phyloP scores from a whole-genome alignment of 495 filamentous ascomycete genomes.

The Hypoxylon intermedium region DNA sequence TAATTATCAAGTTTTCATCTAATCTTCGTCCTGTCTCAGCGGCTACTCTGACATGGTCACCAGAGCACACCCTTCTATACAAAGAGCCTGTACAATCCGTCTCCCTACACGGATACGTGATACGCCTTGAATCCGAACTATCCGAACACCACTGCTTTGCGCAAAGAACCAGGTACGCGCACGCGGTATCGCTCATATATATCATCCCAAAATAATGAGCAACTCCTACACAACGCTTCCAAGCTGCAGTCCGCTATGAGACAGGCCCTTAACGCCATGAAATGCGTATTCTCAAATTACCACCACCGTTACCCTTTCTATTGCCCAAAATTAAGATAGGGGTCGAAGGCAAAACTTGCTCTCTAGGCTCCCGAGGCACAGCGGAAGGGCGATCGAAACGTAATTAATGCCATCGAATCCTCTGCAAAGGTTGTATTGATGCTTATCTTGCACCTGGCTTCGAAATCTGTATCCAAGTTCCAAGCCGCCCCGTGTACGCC shows the following conservation, averaged over 20 bases:
- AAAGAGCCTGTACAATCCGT: no score
- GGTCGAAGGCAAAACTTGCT: not conserved
- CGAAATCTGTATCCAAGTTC: no score
- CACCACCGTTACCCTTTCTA: conserved; percentile 5
- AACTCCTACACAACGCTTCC: not conserved
- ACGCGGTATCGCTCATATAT: not conserved
- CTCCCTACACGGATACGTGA: no score
- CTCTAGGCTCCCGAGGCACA: not conserved
- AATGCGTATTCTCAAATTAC: conserved; percentile 37
- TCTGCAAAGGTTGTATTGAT: not conserved
- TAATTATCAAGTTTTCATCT: no score
- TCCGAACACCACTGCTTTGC: not conserved
- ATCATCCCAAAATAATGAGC: not conserved
- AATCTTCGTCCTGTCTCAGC: no score
- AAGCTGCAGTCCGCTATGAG: not conserved
- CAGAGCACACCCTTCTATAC: no score
- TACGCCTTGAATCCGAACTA: no score
- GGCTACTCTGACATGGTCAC: no score
- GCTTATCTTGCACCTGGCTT: not conserved
- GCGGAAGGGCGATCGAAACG: not conserved
- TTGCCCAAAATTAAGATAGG: not conserved
- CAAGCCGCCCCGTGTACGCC: no score
- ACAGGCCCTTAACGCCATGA: conserved; percentile 21
- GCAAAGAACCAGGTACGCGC: not conserved
- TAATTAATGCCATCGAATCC: not conserved